Base-by-base conservation (phyloP, 441 rosid species). In the Metrosideros polymorpha region DNA sequence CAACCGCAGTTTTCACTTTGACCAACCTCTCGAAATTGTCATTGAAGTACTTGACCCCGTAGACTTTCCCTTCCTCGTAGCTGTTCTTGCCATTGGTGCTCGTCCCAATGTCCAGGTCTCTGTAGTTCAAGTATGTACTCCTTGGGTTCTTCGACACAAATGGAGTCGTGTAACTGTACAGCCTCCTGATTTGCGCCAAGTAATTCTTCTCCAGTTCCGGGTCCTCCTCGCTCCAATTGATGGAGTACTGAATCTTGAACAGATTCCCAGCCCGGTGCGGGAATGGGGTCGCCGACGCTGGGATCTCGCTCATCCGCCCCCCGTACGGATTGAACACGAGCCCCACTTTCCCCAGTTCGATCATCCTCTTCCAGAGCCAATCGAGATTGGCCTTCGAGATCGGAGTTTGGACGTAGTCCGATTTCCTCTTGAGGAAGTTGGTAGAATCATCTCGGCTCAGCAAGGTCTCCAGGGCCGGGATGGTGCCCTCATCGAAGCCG, bases 71-170 rank as follows among this genome's bases (percentile, higher is more conserved):
- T 56, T 86, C 85, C 3, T 56, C 32, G 24, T 19, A 86, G 87
- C 87, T 86, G 85, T 86, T 50, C 43, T 82, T 86, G 76, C 87
- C 85, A 25, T 86, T 49, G 29, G 55, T 39, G 57, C 32, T 86
- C 12, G 83, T 63, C 35, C 87, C 85, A 29, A 86, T 86, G 77
- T 86, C 87, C 32, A 86, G 84, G 49, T 86, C 87, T n/a, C 85
- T 59, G 39, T 86, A 86, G 50, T 86, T 86, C 79, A 86, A 42
- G 87, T 10, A 82, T 7, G 85, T 4, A 15, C 87, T 59, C 45
- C 85, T 57, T 9, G 87, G 85, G 50, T 86, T 86, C 32, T 39
- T 82, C 10, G 85, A 82, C 57, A 86, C 85, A 7, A 86, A 56
- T 30, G 85, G 85, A 22, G 76, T 22, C 82, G 22, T 82, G 87